phyloP scores from a whole-genome alignment of 495 filamentous ascomycete genomes.

The Hyphodiscus hymeniophilus region DNA sequence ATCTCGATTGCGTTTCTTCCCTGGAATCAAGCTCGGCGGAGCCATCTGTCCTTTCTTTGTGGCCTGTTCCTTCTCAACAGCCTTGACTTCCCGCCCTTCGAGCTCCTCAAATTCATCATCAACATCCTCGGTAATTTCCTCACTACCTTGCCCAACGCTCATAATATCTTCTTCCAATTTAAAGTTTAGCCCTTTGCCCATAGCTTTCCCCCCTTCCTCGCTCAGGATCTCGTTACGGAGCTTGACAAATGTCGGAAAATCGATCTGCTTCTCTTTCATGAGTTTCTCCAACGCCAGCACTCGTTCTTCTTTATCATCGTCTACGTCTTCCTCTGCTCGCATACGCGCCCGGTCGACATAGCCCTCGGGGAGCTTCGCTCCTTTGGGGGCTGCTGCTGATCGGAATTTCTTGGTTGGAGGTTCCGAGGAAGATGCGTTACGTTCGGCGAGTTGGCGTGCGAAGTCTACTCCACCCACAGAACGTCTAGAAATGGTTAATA shows the following conservation, averaged over 20 bases:
- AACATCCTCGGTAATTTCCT: slow-evolving; percentile 39
- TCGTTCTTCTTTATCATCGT: slow-evolving; percentile 45
- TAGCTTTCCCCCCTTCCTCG: slow-evolving; percentile 67
- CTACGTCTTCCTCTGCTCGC: slow-evolving; percentile 26
- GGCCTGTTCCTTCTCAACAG: slow-evolving; percentile 46
- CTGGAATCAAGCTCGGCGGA: slow-evolving; percentile 44
- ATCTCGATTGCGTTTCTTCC: slow-evolving; percentile 67
- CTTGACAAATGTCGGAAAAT: background rate
- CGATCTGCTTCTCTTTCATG: slow-evolving; percentile 42
- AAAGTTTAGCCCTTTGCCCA: slow-evolving; percentile 88
- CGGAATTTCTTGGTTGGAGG: slow-evolving; percentile 59
- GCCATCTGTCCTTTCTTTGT: slow-evolving; percentile 76
- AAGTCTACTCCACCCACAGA: slow-evolving; percentile 65
- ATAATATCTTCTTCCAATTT: slow-evolving; percentile 55
- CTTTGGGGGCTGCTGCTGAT: slow-evolving; percentile 73
- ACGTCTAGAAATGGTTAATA: slow-evolving; percentile 40
- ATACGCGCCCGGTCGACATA: slow-evolving; percentile 76
- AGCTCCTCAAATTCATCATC: slow-evolving; percentile 76
- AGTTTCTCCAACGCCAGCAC: slow-evolving; percentile 75
- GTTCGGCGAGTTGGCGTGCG: slow-evolving; percentile 76
- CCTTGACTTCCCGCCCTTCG: slow-evolving; percentile 53
- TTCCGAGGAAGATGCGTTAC: slow-evolving; percentile 38
- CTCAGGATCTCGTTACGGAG: slow-evolving; percentile 69
- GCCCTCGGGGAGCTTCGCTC: slow-evolving; percentile 66
- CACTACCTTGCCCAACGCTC: slow-evolving; percentile 14